Conservation (phyloP, 192 early-diverging fungal genomes). For the Endogone sp. region DNA sequence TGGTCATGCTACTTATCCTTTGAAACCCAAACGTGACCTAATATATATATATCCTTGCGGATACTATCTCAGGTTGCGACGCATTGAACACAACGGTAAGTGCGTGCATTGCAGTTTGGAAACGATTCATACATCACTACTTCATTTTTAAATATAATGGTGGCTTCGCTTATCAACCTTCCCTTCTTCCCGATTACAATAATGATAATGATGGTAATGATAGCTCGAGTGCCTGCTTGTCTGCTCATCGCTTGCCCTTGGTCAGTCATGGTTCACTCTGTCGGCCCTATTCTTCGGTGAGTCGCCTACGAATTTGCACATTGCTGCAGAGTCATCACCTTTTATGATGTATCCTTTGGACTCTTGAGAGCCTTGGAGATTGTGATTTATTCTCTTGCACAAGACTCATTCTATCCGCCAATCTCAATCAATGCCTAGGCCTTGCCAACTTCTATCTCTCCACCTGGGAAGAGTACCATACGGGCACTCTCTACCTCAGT, state of each 20-base stretch:
- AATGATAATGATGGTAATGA: not conserved
- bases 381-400: no score
- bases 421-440: no score
- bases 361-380: conserved; percentile 19
- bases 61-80: conserved; percentile 45
- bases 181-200: not conserved
- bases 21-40: not conserved
- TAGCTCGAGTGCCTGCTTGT: conserved; percentile 7
- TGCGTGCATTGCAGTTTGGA: not conserved
- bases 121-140: not conserved
- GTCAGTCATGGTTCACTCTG: conserved; percentile 65
- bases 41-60: no score
- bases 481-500: conserved; percentile 77
- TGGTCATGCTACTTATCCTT: conserved; percentile 13
- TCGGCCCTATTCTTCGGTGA: conserved; percentile 10
- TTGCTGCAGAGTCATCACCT: conserved; percentile 20
- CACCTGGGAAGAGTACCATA: conserved; percentile 96
- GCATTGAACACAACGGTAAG: conserved; percentile 52
- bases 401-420: no score
- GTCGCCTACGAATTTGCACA: conserved; percentile 14
- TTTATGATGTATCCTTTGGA: conserved; percentile 18
- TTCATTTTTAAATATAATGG: not conserved
- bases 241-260: conserved; percentile 61
- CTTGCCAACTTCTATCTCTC: conserved; percentile 86
- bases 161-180: no score